Evolutionary conservation across 768 basidiomycete species (phyloP), one percentile per base, ranked within the genome.

Genomic region (Dictyophora rubrovolvata): DNA sequence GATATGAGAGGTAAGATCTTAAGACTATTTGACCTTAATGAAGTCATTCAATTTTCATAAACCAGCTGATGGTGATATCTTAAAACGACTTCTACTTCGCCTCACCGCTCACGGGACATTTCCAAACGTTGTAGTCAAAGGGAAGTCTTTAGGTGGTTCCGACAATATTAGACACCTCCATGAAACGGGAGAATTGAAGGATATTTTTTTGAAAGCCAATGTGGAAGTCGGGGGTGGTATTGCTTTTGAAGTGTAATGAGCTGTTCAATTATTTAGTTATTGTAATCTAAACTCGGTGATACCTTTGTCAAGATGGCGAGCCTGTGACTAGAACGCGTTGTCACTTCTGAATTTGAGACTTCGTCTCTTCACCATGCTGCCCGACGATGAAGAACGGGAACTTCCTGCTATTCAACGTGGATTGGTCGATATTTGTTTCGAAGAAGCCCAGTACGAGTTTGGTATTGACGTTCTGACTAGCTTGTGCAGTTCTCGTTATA

Each of bases 381-480:
- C 18, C 20, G 28, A 34, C 14, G 28, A 9, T 18, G 6, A 35
- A n/a, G 57, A 59, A 53, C 57, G 57, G n/a, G 57, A 59, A 52
- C 12, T 59, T 14, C 57, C 57, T n/a, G 22, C 51, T 33, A 52
- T 52, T n/a, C 57, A 59, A 36, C 36, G 57, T 12, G 50, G 57
- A 14, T 21, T 59, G 35, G 84, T 89, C 18, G 86, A 89, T 66
- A 82, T 77, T 55, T 84, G 84, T 60, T 80, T 89, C 18, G 88
- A 90, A 65, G 88, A 90, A 68, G 81, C 83, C 17, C 85, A 88
- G 60, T 87, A 86, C 62, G 83, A 87, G 64, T 75, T 80, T 5
- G 88, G 82, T 7, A 83, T 88, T 28, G 71, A 75, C 14, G 70
- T 80, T 23, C 76, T 90, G 1, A 80, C 81, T 60, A 82, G 84